A percentile compares a stretch with the other conserved stretches of the same genome.
These are phyloP conservation scores for Cryptosporidium ubiquitum DNA, from an alignment of 169 alveolate genomes.

Conservation along the genomic window DNA sequence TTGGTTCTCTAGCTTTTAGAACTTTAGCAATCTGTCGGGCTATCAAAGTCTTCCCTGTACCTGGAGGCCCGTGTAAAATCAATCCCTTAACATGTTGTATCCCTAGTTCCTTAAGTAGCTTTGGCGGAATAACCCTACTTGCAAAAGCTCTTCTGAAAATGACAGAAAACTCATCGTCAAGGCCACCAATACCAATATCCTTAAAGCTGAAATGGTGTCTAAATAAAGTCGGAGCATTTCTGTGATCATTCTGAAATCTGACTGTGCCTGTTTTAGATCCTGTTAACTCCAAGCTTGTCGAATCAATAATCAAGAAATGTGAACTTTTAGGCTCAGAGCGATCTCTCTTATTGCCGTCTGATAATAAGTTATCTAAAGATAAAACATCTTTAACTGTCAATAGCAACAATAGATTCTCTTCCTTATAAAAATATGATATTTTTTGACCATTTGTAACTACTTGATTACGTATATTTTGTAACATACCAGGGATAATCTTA, in stretches of 20 bases:
- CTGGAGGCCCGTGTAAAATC: slow-evolving; percentile 99
- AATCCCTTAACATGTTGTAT: slow-evolving; percentile 97
- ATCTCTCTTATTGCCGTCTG: not conserved
- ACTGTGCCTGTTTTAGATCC: slow-evolving; percentile 58
- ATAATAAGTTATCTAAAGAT: slow-evolving; percentile 36
- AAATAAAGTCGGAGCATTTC: slow-evolving; percentile 79
- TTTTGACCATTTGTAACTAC: slow-evolving; percentile 77
- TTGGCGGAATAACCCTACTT: slow-evolving; percentile 98
- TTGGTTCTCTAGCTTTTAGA: slow-evolving; percentile 94
- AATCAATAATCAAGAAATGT: slow-evolving; percentile 73
- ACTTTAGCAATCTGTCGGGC: slow-evolving; percentile 98
- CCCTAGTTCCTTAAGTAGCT: slow-evolving; percentile 95
- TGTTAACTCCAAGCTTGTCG: slow-evolving; percentile 76
- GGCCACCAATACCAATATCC: slow-evolving; percentile 93
- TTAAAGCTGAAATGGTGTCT: slow-evolving; percentile 90
- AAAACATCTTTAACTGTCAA: slow-evolving; percentile 75
- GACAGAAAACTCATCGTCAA: slow-evolving; percentile 94
- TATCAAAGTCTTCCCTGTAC: slow-evolving; percentile 99
- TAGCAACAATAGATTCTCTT: slow-evolving; percentile 66
- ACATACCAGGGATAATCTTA: slow-evolving; percentile 58
- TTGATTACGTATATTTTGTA: slow-evolving; percentile 74
- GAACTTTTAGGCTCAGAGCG: slow-evolving; percentile 67
- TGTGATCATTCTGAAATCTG: slow-evolving; percentile 74
- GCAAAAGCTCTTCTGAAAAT: slow-evolving; percentile 99
- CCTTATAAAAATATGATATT: slow-evolving; percentile 76